Percentiles rank a stretch among this genome's conserved stretches.
phyloP scores from a whole-genome alignment of 2,329 filamentous ascomycete genomes.

The Lecanosticta acicola region DNA sequence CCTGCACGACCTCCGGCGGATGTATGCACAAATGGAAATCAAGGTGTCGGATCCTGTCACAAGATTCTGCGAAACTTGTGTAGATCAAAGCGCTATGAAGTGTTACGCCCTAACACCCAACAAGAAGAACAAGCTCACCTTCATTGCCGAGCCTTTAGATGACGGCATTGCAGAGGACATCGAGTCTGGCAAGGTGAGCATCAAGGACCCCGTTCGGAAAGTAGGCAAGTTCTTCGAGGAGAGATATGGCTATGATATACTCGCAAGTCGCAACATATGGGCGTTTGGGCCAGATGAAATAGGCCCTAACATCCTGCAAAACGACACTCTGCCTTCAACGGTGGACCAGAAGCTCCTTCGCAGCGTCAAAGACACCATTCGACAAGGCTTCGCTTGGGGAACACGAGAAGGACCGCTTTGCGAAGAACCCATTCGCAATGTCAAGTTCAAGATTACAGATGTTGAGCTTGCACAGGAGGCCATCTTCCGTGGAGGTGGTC shows the following conservation, averaged over 20 bases:
- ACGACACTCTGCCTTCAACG: slow-evolving; percentile 90
- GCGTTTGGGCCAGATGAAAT: slow-evolving; percentile 94
- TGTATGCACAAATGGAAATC: slow-evolving; percentile 99
- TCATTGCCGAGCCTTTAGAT: slow-evolving; percentile 94
- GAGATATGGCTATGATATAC: slow-evolving; percentile 92
- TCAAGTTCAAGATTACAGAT: slow-evolving; percentile 94
- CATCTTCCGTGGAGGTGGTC: slow-evolving; percentile 90
- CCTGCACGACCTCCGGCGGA: slow-evolving; percentile 79
- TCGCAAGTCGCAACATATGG: slow-evolving; percentile 94
- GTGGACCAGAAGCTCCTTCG: slow-evolving; percentile 88
- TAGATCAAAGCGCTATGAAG: slow-evolving; percentile 94
- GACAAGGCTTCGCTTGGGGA: slow-evolving; percentile 95
- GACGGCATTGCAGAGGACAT: slow-evolving; percentile 94
- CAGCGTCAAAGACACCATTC: slow-evolving; percentile 83
- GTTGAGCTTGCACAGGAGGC: slow-evolving; percentile 79
- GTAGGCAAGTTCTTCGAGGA: slow-evolving; percentile 97
- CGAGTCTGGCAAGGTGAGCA: slow-evolving; percentile 81
- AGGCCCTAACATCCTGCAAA: slow-evolving; percentile 91
- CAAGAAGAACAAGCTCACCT: slow-evolving; percentile 99
- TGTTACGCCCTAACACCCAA: slow-evolving; percentile 97
- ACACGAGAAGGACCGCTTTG: slow-evolving; percentile 91
- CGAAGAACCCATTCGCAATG: slow-evolving; percentile 98
- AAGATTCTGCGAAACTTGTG: slow-evolving; percentile 94
- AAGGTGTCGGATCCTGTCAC: slow-evolving; percentile 98
- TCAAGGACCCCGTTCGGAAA: slow-evolving; percentile 85